Base-by-base conservation (phyloP, 2,329 filamentous ascomycete species). In the Diaporthe ilicicola region DNA sequence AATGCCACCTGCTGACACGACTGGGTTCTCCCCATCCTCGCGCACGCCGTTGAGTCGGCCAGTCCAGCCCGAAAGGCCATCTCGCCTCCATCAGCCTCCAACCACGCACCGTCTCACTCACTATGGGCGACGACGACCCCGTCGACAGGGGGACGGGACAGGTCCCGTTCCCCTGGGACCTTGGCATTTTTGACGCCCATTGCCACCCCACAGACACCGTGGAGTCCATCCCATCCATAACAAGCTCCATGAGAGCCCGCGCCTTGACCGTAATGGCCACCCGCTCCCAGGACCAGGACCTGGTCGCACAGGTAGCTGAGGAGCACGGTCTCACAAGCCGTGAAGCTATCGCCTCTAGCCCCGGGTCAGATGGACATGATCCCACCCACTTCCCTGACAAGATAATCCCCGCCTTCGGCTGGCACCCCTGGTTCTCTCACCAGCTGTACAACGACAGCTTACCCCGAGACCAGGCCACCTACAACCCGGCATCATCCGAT, bases 341-440 rank as follows among this genome's bases (percentile, higher is more conserved):
- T 44, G 69, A 75, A 24, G 61, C 48, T 17, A 42, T 69, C 27
- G 34, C 62, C 29, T 46, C 54, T 61, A 48, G 53, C 53, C 42
- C 32, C 44, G 42, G 13, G 17, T 27, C 66, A 24, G 27, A 39
- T 32, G 51, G 15, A 10, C 53, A 44, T 7, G 76, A 79, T 17
- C 48, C 75, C 22, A 79, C 77, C 73, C 69, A 76, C 3, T 15
- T 22, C 53, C 24, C 53, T 39, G 70, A 76, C 22, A 78, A 76
- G 22, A 74, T 85, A 65, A 76, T 95, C 4, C 92, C 93, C 0
- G 90, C 90, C n/a, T 95, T 95, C 81, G 93, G 93, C 24, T 95
- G 93, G 92, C 93, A 96, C 78, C 93, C 93, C 1, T 96, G 93
- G 93, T 95, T 95, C 80, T 92, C 93, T 1, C 86, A 95, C 79